A percentile compares a stretch with the other conserved stretches of the same genome.
Conservation (phyloP, 768 basidiomycete species). For the Psilocybe cubensis region DNA sequence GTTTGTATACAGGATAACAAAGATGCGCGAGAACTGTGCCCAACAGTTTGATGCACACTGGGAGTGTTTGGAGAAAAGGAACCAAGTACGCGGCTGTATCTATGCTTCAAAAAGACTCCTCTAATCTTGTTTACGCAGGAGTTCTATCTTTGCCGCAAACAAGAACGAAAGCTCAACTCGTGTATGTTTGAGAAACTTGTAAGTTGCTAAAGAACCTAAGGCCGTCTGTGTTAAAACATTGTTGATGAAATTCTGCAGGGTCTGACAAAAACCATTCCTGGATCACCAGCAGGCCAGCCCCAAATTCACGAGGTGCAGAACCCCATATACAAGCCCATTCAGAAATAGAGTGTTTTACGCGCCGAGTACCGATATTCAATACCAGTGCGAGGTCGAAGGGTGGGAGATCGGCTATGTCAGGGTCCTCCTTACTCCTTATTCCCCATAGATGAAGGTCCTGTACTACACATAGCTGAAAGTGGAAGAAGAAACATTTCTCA, state of each 20-base stretch:
- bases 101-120: not conserved
- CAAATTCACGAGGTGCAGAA: slow-evolving; percentile 89
- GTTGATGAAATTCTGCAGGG: slow-evolving; percentile 55
- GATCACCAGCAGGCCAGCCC: slow-evolving; percentile 76
- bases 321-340: slow-evolving; percentile 81
- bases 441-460: not conserved
- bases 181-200: slow-evolving; percentile 98
- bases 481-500: not conserved
- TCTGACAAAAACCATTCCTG: slow-evolving; percentile 89
- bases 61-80: slow-evolving; percentile 92
- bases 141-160: slow-evolving; percentile 87
- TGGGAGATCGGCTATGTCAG: not conserved
- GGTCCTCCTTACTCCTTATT: not conserved
- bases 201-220: too few relatives aligned
- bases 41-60: slow-evolving; percentile 90
- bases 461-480: not conserved
- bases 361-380: not conserved
- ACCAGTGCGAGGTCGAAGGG: not conserved
- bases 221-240: too few relatives aligned
- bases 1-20: slow-evolving; percentile 66
- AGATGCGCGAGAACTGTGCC: slow-evolving; percentile 92
- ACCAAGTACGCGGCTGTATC: slow-evolving; percentile 67
- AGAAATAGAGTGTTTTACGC: slow-evolving; percentile 75
- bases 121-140: slow-evolving; percentile 50
- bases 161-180: slow-evolving; percentile 84